Conservation (phyloP, 2,329 filamentous ascomycete genomes). For the Botrytis squamosa region DNA sequence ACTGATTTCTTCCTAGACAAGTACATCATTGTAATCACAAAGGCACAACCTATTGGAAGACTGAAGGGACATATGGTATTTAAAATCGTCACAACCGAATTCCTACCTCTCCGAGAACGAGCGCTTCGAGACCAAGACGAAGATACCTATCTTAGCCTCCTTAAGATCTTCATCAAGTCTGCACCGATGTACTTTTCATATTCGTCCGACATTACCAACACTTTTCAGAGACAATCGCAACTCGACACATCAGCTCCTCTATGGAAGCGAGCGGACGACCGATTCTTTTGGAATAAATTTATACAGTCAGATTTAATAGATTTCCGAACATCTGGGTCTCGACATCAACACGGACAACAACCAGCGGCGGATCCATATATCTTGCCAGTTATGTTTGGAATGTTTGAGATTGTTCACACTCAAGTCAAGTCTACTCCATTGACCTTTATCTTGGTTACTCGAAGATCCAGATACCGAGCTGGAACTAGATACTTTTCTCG, state of each 20-base stretch:
- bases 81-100: constrained; percentile 86
- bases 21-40: constrained; percentile 95
- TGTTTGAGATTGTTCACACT: constrained; percentile 87
- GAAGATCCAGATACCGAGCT: constrained; percentile 81
- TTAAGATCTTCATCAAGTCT: constrained; percentile 77
- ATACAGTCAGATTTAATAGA: constrained; percentile 89
- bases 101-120: constrained; percentile 89
- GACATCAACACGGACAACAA: constrained; percentile 67
- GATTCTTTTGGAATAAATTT: constrained; percentile 98
- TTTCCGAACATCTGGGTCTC: constrained; percentile 66
- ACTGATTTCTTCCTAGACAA: constrained; percentile 59
- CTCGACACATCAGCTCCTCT: constrained; percentile 69
- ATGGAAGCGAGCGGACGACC: constrained; percentile 91
- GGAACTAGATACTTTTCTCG: constrained; percentile 95
- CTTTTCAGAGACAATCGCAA: constrained; percentile 88
- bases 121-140: constrained; percentile 90
- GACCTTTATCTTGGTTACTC: constrained; percentile 83
- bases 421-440: constrained; percentile 80
- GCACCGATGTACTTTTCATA: constrained; percentile 98
- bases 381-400: constrained; percentile 92
- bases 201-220: constrained; percentile 93
- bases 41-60: constrained; percentile 84
- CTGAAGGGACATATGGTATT: constrained; percentile 96
- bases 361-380: constrained; percentile 86
- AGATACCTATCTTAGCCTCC: constrained; percentile 80